Evolutionary conservation across 2,329 filamentous ascomycete species (phyloP).

Genomic region (Gnomoniopsis smithogilvyi): DNA sequence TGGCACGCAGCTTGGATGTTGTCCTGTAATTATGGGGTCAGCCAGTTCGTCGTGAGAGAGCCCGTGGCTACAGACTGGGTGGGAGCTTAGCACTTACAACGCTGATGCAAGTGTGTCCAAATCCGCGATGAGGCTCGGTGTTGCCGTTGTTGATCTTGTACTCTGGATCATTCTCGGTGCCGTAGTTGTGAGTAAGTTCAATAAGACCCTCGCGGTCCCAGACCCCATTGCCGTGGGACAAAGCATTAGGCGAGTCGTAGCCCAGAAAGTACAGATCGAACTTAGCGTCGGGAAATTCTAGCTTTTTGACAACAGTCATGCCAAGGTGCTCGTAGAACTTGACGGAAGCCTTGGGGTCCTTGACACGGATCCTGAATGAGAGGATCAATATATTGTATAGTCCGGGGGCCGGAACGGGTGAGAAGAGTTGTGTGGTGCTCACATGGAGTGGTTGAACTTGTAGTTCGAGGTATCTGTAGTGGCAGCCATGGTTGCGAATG

Average conservation of each 20-base stretch:
- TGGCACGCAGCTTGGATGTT: conserved; percentile 87
- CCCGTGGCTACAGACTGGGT: too few species aligned
- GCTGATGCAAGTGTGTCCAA: conserved; percentile 82
- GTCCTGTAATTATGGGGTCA: conserved; percentile 37
- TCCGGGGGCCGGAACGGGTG: too few species aligned
- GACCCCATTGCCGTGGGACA: conserved; percentile 66
- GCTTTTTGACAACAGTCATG: conserved; percentile 77
- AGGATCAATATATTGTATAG: conserved; percentile 14
- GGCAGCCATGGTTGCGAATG: conserved; percentile 55
- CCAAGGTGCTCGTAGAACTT: conserved; percentile 94
- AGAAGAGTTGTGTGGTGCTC: conserved; percentile 16
- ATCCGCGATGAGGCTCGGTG: conserved; percentile 77
- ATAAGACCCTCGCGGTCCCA: conserved; percentile 88
- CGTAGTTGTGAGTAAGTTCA: conserved; percentile 82
- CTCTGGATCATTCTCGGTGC: conserved; percentile 78
- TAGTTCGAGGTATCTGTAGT: conserved; percentile 74
- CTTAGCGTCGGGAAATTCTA: conserved; percentile 80
- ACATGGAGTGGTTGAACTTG: conserved; percentile 89
- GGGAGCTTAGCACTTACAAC: conserved; percentile 35
- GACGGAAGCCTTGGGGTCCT: conserved; percentile 86
- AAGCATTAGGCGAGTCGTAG: conserved; percentile 73
- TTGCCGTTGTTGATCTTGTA: conserved; percentile 89
- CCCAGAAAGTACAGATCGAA: conserved; percentile 96
- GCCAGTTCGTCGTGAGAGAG: background rate
- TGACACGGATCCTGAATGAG: conserved; percentile 76